Percentiles rank a stretch among this genome's conserved stretches.
These are phyloP conservation scores for Hypoxylon crocopeplum DNA, from an alignment of 495 filamentous ascomycete species.

Conservation along the genomic window DNA sequence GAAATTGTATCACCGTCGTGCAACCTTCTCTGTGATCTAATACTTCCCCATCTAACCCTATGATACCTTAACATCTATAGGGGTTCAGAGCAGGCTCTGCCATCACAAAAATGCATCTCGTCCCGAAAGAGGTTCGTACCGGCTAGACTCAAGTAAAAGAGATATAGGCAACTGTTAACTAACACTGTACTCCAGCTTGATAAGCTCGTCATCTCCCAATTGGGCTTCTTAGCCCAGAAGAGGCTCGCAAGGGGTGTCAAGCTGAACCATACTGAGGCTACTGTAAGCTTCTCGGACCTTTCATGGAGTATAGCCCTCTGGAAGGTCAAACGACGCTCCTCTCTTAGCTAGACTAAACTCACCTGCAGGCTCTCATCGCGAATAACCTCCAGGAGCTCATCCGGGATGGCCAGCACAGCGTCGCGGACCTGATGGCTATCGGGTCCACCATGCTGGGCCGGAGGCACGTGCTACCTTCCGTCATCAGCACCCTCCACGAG, in stretches of 20 bases:
- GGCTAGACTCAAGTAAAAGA: constrained; percentile 3
- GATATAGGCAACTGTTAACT: constrained; percentile 4
- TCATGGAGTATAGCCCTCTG: neutral
- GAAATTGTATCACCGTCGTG: constrained; percentile 3
- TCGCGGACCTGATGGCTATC: constrained; percentile 90
- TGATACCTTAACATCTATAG: neutral
- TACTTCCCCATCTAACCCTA: neutral
- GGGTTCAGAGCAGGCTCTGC: neutral
- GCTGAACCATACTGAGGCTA: constrained; percentile 91
- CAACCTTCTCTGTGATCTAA: constrained; percentile 1
- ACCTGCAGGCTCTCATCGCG: constrained; percentile 81
- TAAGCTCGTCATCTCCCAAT: constrained; percentile 92
- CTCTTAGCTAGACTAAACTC: neutral
- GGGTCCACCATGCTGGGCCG: constrained; percentile 93
- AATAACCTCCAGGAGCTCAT: constrained; percentile 94
- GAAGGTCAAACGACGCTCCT: neutral
- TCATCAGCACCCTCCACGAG: constrained; percentile 75
- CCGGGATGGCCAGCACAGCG: constrained; percentile 92
- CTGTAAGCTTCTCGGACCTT: constrained; percentile 60
- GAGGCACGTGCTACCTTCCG: constrained; percentile 87
- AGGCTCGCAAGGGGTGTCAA: constrained; percentile 87
- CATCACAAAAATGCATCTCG: constrained; percentile 71
- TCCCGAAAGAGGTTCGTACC: constrained; percentile 79
- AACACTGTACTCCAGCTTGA: constrained; percentile 69
- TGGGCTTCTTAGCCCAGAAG: constrained; percentile 86